Percentiles rank a stretch among this genome's conserved stretches.
phyloP scores from a whole-genome alignment of 345 rosid genomes.

The Ailanthus altissimus region DNA sequence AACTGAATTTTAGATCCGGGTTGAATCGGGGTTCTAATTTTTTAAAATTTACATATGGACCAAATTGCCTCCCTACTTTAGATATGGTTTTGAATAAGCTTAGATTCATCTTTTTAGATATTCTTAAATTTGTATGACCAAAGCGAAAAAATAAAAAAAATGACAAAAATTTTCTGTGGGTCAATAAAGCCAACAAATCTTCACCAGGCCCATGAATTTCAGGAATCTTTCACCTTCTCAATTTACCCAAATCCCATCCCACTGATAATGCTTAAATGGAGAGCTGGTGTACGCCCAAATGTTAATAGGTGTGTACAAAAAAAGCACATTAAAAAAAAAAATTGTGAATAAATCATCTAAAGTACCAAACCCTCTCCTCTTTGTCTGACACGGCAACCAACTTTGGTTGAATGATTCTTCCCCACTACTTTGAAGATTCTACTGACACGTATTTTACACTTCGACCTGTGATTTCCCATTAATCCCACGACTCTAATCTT shows the following conservation, averaged over 20 bases:
- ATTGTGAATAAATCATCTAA: conserved; percentile 14
- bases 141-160: too few species aligned
- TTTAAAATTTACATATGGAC: too few species aligned
- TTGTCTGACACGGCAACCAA: conserved; percentile 19
- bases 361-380: conserved; percentile 1
- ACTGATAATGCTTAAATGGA: background rate
- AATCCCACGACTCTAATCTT: background rate
- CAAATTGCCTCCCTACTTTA: too few species aligned
- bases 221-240: background rate
- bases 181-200: conserved; percentile 12
- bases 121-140: too few species aligned
- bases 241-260: background rate
- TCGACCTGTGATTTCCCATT: background rate
- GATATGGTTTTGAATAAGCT: too few species aligned
- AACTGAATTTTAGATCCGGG: too few species aligned
- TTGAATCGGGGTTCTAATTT: too few species aligned
- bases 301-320: background rate
- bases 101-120: too few species aligned
- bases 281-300: background rate
- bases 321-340: background rate
- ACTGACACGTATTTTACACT: background rate
- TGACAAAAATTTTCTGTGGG: background rate
- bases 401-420: conserved; percentile 16
- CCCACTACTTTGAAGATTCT: conserved; percentile 15
- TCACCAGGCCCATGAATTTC: conserved; percentile 14